Evolutionary conservation across 495 filamentous ascomycete species (phyloP).

Genomic region (Aspergillus leporis): DNA sequence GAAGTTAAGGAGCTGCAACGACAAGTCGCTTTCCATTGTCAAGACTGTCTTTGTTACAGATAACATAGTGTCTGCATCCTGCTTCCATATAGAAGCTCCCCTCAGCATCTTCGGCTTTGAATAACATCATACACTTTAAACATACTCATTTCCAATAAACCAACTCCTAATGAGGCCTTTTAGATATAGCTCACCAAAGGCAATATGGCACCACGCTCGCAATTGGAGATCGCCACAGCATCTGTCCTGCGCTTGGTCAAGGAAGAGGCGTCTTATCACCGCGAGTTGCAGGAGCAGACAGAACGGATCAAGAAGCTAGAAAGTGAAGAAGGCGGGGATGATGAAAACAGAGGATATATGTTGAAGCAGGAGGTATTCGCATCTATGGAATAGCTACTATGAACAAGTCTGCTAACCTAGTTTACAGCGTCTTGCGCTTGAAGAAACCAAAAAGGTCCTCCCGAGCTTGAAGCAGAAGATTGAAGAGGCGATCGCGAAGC

Average conservation of each 20-base stretch:
- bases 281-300: constrained; percentile 73
- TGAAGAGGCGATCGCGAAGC: constrained; percentile 60
- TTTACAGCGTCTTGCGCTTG: constrained; percentile 67
- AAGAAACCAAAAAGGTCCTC: constrained; percentile 82
- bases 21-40: background rate
- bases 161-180: background rate
- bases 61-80: background rate
- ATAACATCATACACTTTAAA: background rate
- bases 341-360: constrained; percentile 67
- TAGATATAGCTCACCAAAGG: constrained; percentile 9
- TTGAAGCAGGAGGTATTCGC: constrained; percentile 78
- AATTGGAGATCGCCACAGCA: constrained; percentile 70
- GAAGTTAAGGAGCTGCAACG: background rate
- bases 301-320: constrained; percentile 67
- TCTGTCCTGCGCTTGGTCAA: constrained; percentile 81
- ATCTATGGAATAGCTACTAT: background rate
- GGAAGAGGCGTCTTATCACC: constrained; percentile 86
- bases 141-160: background rate
- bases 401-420: constrained; percentile 1
- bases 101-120: background rate
- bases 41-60: no score
- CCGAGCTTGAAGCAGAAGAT: constrained; percentile 67
- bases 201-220: constrained; percentile 69
- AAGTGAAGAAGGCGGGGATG: constrained; percentile 46
- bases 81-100: background rate